Evolutionary conservation across 257 asterid species (phyloP).

Genomic region (Lantana camara): DNA sequence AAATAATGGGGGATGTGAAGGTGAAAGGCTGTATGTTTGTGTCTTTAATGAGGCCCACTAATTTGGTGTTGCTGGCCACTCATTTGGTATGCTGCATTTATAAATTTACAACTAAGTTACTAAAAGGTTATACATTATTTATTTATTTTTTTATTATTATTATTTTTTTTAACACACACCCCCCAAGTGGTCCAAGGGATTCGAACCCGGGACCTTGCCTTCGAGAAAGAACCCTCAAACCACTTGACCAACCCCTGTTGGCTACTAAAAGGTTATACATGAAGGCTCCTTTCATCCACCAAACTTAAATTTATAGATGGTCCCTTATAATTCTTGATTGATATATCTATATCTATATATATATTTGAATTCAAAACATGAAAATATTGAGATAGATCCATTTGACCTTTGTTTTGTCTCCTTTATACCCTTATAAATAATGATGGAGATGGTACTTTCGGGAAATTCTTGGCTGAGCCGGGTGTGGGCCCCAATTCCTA

Average conservation of each 20-base stretch:
- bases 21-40: slow-evolving; percentile 16
- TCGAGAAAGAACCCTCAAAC: no score
- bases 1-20: slow-evolving; percentile 7
- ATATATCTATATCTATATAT: not conserved
- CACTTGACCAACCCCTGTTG: no score
- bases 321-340: slow-evolving; percentile 29
- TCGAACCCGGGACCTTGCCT: no score
- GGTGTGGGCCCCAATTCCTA: no score
- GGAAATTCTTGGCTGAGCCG: no score
- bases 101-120: slow-evolving; percentile 19
- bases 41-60: slow-evolving; percentile 34
- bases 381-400: not conserved
- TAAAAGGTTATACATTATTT: no score
- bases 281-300: slow-evolving; percentile 46
- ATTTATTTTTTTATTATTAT: no score
- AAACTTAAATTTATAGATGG: slow-evolving; percentile 30
- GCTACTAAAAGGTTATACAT: slow-evolving; percentile 32
- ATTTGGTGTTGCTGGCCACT: slow-evolving; percentile 39
- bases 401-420: not conserved
- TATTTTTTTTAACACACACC: no score
- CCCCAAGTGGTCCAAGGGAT: no score
- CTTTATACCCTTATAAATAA: no score
- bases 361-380: not conserved
- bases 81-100: slow-evolving; percentile 29
- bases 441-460: no score